These are phyloP conservation scores for Sporothrix pseudoabietina DNA, from an alignment of 2,329 filamentous ascomycete species.

Conservation along the genomic window DNA sequence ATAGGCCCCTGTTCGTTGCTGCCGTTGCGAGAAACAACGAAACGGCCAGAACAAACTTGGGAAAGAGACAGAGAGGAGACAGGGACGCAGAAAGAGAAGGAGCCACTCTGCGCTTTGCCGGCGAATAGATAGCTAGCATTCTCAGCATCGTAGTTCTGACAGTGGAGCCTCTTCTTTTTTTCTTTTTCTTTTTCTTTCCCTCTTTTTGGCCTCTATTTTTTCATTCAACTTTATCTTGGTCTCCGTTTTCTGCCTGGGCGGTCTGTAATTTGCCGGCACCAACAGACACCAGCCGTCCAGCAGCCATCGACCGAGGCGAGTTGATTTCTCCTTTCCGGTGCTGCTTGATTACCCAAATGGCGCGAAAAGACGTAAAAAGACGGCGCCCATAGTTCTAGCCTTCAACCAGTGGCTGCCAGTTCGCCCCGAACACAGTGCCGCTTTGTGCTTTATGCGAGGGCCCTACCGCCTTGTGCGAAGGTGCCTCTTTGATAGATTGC, in stretches of 20 bases:
- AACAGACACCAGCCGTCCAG: not conserved
- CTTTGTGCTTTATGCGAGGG: not conserved
- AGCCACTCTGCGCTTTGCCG: not conserved
- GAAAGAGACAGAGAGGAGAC: not conserved
- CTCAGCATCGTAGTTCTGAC: not conserved
- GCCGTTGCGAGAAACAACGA: constrained; percentile 7
- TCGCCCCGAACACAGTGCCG: constrained; percentile 12
- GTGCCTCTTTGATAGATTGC: not conserved
- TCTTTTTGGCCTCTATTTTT: not conserved
- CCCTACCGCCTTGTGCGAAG: not conserved
- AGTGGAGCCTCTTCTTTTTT: constrained; percentile 1
- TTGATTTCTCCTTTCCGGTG: not conserved
- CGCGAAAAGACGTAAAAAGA: not conserved
- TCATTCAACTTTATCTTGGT: not conserved
- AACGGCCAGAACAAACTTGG: not conserved
- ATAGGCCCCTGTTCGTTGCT: not conserved
- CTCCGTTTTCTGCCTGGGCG: constrained; percentile 23
- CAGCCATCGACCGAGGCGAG: not conserved
- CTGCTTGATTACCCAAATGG: not conserved
- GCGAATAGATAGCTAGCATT: not conserved
- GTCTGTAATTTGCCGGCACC: constrained; percentile 21
- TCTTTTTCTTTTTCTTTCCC: not conserved
- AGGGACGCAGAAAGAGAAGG: not conserved
- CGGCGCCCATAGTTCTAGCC: not conserved
- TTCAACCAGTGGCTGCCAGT: not conserved